Evolutionary conservation across 768 basidiomycete genomes (phyloP).

Genomic region (Strobilomyces confusus): DNA sequence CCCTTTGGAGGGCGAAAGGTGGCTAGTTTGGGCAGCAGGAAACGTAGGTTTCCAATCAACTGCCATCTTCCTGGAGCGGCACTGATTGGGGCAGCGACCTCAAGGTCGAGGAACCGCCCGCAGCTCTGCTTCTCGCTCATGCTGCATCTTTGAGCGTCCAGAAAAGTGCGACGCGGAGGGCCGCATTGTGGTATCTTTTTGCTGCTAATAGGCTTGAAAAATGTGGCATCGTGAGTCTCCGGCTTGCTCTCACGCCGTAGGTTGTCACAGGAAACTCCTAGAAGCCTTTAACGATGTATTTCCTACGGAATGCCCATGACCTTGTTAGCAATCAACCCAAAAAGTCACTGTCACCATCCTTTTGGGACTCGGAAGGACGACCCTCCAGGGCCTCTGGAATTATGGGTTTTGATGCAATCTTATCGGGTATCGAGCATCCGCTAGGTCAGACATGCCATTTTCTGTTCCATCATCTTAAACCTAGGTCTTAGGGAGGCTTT

Average conservation of each 20-base stretch:
- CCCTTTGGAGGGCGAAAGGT: slow-evolving; percentile 71
- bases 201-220: slow-evolving; percentile 79
- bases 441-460: slow-evolving; percentile 45
- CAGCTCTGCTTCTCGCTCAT: slow-evolving; percentile 76
- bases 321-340: slow-evolving; percentile 48
- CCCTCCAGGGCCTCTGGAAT: slow-evolving; percentile 33
- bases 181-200: slow-evolving; percentile 74
- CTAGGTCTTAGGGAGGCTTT: slow-evolving; percentile 60
- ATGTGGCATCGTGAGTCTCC: slow-evolving; percentile 68
- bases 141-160: slow-evolving; percentile 66
- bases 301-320: slow-evolving; percentile 67
- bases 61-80: slow-evolving; percentile 3
- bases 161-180: slow-evolving; percentile 55
- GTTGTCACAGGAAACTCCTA: slow-evolving; percentile 25
- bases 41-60: slow-evolving; percentile 49
- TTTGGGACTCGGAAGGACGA: slow-evolving; percentile 70
- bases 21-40: slow-evolving; percentile 84
- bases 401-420: slow-evolving; percentile 56
- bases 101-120: slow-evolving; percentile 80
- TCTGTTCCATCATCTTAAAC: slow-evolving; percentile 6
- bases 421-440: slow-evolving; percentile 75
- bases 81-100: slow-evolving; percentile 27
- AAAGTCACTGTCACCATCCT: slow-evolving; percentile 72
- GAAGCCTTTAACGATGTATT: slow-evolving; percentile 86
- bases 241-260: slow-evolving; percentile 3